Evolutionary conservation across 176 grass and related monocot genomes (phyloP), one percentile per base, ranked within the genome.

Genomic region (Aechmea fasciata): DNA sequence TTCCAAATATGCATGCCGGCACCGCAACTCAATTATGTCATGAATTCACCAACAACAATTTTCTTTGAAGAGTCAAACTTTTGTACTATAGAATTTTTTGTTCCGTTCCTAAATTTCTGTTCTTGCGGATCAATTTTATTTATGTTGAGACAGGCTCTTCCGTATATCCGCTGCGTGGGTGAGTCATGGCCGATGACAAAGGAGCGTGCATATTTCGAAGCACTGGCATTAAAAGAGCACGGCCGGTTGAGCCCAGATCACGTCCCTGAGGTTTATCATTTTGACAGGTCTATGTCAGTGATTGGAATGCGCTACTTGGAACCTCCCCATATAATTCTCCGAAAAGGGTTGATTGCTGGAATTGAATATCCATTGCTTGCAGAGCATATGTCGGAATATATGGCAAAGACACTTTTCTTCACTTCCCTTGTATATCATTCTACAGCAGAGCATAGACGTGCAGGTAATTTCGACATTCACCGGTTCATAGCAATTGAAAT

Each of bases 151-250:
- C 74, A 99, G 89, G 89, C 94, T 77, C 71, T 99, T 48, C 94
- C 89, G 69, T 99, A 93, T 69, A 29, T 99, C 68, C 90, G 94
- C 50, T 82, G 75, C 62, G 74, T 92, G 13, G 92, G 92, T 47
- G 82, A 87, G 47, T 90, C 84, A 25, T 93, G 94, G 94, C 86
- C 89, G 10, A 87, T 93, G 94, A 80, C 94, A 49, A 85, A 82
- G 81, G 85, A 99, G 18, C 94, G 94, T 20, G 88, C 94, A 64
- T 92, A 90, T 72, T 97, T 97, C 79, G 94, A 97, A 79, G 79
- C 77, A 10, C 81, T 79, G 6, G 81, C 77, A 51, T 81, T 93
- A 70, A 80, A 28, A 71, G 82, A 88, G 77, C 82, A 90, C 28
- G 82, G 89, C 50, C 73, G 69, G 8, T 67, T 93, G 57, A 93